phyloP scores from a whole-genome alignment of 768 basidiomycete species.

The Suillus lakei region DNA sequence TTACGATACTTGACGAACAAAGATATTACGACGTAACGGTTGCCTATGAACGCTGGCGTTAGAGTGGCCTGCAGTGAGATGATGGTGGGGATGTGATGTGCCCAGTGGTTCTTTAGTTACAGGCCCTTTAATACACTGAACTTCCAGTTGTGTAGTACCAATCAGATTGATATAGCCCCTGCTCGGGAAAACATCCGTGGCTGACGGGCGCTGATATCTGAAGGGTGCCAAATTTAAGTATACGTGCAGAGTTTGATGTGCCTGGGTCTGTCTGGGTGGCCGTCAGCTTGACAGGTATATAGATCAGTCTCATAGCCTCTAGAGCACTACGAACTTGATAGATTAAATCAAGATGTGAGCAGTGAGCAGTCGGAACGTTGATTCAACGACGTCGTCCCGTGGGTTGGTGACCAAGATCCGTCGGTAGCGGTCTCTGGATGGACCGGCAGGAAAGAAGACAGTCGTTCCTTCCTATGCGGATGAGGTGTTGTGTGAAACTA shows the following conservation, averaged over 20 bases:
- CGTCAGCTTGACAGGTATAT: background rate
- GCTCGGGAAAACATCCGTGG: background rate
- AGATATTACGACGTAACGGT: background rate
- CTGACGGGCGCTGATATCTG: background rate
- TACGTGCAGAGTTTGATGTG: background rate
- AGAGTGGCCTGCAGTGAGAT: background rate
- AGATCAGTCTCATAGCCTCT: background rate
- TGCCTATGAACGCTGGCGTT: background rate
- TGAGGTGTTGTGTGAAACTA: background rate
- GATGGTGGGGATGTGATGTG: background rate
- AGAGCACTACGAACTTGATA: background rate
- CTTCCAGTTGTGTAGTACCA: background rate
- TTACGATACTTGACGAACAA: slow-evolving; percentile 3
- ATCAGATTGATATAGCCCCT: background rate
- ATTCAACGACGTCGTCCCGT: background rate
- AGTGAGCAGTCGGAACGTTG: background rate
- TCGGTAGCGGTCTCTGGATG: background rate
- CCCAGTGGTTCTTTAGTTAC: background rate
- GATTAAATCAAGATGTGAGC: background rate
- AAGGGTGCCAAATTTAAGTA: background rate
- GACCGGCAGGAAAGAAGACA: background rate
- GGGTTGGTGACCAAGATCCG: background rate
- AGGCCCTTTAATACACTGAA: background rate
- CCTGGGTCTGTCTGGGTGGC: background rate
- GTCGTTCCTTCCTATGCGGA: background rate